Evolutionary conservation across 2,329 filamentous ascomycete species (phyloP), one percentile per base, ranked within the genome.

Genomic region (Pseudogymnoascus sp.): DNA sequence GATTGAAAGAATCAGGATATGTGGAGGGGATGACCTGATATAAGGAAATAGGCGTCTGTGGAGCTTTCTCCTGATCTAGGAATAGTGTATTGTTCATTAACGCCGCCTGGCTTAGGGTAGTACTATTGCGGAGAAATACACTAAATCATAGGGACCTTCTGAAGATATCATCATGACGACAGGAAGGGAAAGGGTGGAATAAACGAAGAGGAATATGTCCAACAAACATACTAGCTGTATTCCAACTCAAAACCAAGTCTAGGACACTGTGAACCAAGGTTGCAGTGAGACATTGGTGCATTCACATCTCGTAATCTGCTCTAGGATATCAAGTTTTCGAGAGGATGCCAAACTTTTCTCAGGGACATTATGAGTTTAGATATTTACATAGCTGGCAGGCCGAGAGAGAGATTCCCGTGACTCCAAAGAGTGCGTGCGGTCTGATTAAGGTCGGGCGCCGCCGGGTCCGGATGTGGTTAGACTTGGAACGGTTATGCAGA

Each of bases 1-100:
- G 37, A 46, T 61, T 38, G 16, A 38, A 60, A 40, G 24, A 41
- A 60, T 60, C 14, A 41, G 38, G 16, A 53, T 33, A 28, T 24
- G 60, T 43, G 41, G 40, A 61, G 12, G 41, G 19, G 19, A n/a
- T 14, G 60, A 61, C 60, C 38, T 60, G 59, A 60, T 60, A 60
- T 60, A 60, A 56, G 50, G 28, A 19, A 33, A 33, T 56, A 22
- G 50, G 28, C 28, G 6, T 56, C 50, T 33, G 50, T 56, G 50
- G 50, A 56, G 50, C 50, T 56, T 56, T 56, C 50, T 56, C 50
- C 50, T 56, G 50, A n/a, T 33, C 28, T 12, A 56, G 16, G 41
- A 28, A 56, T 53, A 56, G 50, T 56, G 50, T 19, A 56, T 56
- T 56, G 16, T 33, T 56, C 50, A 56, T 33, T 22, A 56, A 56